Percentiles rank a stretch among this genome's conserved stretches.
These are phyloP conservation scores for Colletotrichum filicis DNA, from an alignment of 2,329 filamentous ascomycete genomes.

Conservation along the genomic window DNA sequence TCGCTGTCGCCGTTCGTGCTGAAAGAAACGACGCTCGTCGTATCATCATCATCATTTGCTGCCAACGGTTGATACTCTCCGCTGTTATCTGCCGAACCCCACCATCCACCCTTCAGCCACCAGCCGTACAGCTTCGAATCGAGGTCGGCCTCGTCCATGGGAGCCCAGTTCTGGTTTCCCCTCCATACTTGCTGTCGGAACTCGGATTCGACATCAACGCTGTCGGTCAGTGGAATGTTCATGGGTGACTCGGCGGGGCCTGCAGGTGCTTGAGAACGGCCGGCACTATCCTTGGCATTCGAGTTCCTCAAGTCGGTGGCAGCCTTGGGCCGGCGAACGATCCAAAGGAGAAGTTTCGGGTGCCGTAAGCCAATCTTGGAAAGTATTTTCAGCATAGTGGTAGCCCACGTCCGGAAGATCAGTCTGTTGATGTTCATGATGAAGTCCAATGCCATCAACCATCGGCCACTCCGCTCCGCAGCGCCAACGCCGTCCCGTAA, in stretches of 20 bases:
- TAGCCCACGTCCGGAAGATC: constrained; percentile 66
- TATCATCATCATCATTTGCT: constrained; percentile 72
- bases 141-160: constrained; percentile 71
- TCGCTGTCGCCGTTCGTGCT: constrained; percentile 56
- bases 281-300: constrained; percentile 2
- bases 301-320: constrained; percentile 31
- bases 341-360: constrained; percentile 71
- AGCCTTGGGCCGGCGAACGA: constrained; percentile 54
- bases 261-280: background rate
- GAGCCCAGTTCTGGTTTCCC: constrained; percentile 46
- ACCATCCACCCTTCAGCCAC: constrained; percentile 87
- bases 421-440: constrained; percentile 79
- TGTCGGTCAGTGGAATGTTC: constrained; percentile 67
- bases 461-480: constrained; percentile 80
- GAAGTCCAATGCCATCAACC: constrained; percentile 82
- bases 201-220: constrained; percentile 84
- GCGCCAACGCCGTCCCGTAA: constrained; percentile 78
- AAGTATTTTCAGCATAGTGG: constrained; percentile 64
- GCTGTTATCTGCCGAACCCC: constrained; percentile 84
- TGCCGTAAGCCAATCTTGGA: constrained; percentile 68
- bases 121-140: constrained; percentile 83
- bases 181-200: constrained; percentile 70
- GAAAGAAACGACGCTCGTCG: constrained; percentile 81
- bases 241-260: constrained; percentile 45
- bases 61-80: constrained; percentile 76